Conservation (phyloP, 1,139 yeast genomes). For the Casaregolazyma lundiana region DNA sequence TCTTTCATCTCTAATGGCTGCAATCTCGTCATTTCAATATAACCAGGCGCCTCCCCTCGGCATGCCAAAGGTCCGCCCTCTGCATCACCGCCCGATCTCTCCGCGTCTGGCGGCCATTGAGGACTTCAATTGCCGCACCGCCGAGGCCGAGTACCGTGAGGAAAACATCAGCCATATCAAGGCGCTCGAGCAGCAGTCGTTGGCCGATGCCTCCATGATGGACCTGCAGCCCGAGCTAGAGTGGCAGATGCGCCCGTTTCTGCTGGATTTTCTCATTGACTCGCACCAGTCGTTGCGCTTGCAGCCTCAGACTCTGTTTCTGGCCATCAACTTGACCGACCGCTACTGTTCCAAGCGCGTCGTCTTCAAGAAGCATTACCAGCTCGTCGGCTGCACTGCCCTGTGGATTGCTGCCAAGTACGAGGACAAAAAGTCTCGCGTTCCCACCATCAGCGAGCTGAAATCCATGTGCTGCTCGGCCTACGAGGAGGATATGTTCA, state of each 20-base stretch:
- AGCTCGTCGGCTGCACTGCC: constrained; percentile 88
- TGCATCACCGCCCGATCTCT: constrained; percentile 9
- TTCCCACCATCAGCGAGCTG: constrained; percentile 76
- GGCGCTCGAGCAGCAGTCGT: constrained; percentile 29
- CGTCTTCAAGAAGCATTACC: constrained; percentile 88
- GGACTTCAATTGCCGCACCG: constrained; percentile 19
- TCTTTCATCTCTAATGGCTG: neutral
- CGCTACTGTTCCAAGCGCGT: constrained; percentile 89
- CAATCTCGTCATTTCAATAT: neutral
- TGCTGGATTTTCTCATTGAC: constrained; percentile 78
- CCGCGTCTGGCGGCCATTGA: constrained; percentile 17
- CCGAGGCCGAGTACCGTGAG: constrained; percentile 34
- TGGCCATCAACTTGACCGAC: constrained; percentile 78
- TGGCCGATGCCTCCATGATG: constrained; percentile 54
- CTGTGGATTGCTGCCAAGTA: constrained; percentile 95
- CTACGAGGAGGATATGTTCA: constrained; percentile 89
- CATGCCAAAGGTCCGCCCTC: constrained; percentile 8
- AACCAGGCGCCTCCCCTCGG: constrained; percentile 5
- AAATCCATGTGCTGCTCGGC: constrained; percentile 78
- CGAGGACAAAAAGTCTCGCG: constrained; percentile 84
- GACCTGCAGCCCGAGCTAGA: constrained; percentile 90
- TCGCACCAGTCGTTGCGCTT: constrained; percentile 73
- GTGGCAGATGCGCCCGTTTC: constrained; percentile 90
- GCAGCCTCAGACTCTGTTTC: constrained; percentile 77
- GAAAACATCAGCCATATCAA: constrained; percentile 34